These are phyloP conservation scores for Alnus rubra DNA, from an alignment of 306 rosid genomes.

Conservation along the genomic window DNA sequence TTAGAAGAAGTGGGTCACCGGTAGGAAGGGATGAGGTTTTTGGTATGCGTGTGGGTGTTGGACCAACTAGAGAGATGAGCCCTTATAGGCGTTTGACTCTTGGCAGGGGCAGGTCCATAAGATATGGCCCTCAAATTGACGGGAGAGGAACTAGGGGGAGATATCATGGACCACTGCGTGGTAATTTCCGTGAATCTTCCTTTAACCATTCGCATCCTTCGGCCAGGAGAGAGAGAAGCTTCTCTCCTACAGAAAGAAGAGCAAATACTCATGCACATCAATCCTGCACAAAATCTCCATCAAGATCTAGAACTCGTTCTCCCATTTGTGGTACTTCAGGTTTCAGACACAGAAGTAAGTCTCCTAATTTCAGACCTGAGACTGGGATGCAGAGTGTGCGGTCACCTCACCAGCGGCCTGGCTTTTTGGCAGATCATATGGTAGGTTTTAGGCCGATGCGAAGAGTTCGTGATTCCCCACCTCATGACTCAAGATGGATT, in stretches of 20 bases:
- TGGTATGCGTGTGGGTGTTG: neutral
- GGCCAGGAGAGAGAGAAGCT: conserved; percentile 6
- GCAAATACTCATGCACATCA: neutral
- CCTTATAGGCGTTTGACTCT: neutral
- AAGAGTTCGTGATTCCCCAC: neutral
- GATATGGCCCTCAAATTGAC: conserved; percentile 4
- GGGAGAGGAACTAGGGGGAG: conserved; percentile 4
- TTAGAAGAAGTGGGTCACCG: neutral
- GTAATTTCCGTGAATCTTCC: conserved; percentile 3
- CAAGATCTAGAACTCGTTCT: conserved; percentile 9
- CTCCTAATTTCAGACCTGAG: conserved; percentile 3
- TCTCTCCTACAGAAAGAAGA: conserved; percentile 7
- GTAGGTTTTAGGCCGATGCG: neutral
- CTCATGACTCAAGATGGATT: conserved; percentile 5
- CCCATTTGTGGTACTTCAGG: conserved; percentile 5
- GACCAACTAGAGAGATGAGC: conserved; percentile 1
- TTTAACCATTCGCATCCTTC: conserved; percentile 1
- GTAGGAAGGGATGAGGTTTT: neutral
- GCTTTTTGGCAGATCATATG: neutral
- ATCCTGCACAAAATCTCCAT: conserved; percentile 1
- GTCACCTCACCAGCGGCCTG: conserved; percentile 11
- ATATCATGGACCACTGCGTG: neutral
- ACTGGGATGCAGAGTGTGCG: neutral
- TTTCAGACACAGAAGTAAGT: conserved; percentile 6
- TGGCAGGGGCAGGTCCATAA: conserved; percentile 9